Base-by-base conservation (phyloP, 768 basidiomycete species). In the Leucosporidium scottii region DNA sequence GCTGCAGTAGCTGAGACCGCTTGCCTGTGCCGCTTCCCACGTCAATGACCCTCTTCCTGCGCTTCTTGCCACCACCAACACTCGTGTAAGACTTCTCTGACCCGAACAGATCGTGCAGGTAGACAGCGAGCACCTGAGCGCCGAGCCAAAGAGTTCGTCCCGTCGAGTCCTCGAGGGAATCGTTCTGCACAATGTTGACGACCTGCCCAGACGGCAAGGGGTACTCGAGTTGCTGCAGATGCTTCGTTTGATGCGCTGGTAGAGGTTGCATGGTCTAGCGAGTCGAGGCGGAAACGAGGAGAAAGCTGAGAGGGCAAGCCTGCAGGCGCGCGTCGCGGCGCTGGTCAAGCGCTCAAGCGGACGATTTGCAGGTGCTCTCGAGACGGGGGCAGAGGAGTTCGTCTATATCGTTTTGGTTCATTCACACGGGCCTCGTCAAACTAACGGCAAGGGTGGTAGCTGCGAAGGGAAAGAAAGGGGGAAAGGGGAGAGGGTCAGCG, bases 1-100 rank as follows among this genome's bases (percentile, higher is more conserved):
- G 39, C 8, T 44, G 39, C 39, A 64, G 90, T 83, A 21, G 31
- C 28, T 28, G 31, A 18, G 7, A 25, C 7, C 23, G 36, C 56
- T n/a, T 17, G 54, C 90, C 91, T 44, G 89, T 85, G 27, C 91
- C 91, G 74, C 87, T 86, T 64, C 91, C 91, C 25, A 93, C 79
- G 76, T 94, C 91, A 65, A 91, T 79, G 12, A 83, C 86, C 62
- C 80, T 17, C 20, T 27, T 57, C 3, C 64, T 28, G 15, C 50
- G 62, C 0, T 47, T 25, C 47, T 30, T 58, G 20, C 23, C 27
- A 17, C 47, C 44, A 18, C 0, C 4, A 27, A 25, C 55, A 31
- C 15, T 0, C 44, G 20, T 18, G 64, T 58, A 17, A 13, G 50
- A n/a, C 49, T n/a, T n/a, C 27, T 31, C 0, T 27, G 61, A n/a